phyloP scores from a whole-genome alignment of 1,284 basidiomycete species.

The Microbotryum lychnidis-dioicae region DNA sequence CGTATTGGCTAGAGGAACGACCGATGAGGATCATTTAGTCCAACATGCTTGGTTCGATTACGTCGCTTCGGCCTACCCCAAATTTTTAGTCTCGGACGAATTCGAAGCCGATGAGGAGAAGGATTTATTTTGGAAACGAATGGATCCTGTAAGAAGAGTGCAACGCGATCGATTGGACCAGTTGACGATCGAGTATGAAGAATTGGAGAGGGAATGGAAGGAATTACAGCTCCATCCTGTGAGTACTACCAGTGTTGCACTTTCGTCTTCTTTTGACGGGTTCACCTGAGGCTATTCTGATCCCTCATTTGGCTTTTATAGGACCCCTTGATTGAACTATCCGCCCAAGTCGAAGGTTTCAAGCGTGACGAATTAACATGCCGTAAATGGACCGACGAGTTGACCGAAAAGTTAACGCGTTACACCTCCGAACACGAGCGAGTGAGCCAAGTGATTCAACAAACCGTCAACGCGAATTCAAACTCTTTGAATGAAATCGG shows the following conservation, averaged over 20 bases:
- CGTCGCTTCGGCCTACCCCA: conserved; percentile 23
- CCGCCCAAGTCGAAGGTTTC: conserved; percentile 3
- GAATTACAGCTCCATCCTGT: conserved; percentile 8
- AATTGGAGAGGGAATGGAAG: conserved; percentile 23
- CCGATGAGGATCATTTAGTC: conserved; percentile 19
- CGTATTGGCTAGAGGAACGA: neutral
- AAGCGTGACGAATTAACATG: conserved; percentile 5
- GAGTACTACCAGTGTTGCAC: neutral
- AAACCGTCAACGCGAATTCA: too few relatives aligned
- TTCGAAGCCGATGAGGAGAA: conserved; percentile 6
- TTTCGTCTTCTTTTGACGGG: neutral
- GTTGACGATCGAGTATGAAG: conserved; percentile 17
- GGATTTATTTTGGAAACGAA: conserved; percentile 5
- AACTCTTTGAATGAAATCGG: too few relatives aligned
- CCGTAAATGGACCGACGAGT: neutral
- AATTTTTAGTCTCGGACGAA: conserved; percentile 22
- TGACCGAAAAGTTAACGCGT: neutral
- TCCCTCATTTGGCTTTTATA: neutral
- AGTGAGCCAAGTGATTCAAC: too few relatives aligned
- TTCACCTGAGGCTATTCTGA: too few relatives aligned
- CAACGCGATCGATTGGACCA: conserved; percentile 26
- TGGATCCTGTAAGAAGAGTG: conserved; percentile 4
- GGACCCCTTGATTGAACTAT: conserved; percentile 17
- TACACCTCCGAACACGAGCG: neutral
- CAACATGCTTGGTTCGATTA: conserved; percentile 31